Percentiles rank a stretch among this genome's conserved stretches.
Evolutionary conservation across 2,329 filamentous ascomycete genomes (phyloP).

Genomic region (Paecilomyces dactylethromorphus): DNA sequence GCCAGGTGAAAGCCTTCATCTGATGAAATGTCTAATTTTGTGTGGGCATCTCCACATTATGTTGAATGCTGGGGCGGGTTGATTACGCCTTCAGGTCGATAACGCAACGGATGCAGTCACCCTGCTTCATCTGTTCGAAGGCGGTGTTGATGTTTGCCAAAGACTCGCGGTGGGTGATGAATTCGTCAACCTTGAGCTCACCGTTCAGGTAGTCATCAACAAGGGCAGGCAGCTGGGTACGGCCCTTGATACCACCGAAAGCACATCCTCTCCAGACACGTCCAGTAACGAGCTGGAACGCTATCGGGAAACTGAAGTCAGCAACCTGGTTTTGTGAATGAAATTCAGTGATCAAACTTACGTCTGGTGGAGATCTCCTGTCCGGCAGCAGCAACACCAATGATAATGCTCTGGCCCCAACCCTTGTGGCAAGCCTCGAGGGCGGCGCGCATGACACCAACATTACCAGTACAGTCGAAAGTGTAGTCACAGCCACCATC

Average conservation of each 20-base stretch:
- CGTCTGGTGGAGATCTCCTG: constrained; percentile 92
- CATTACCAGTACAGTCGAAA: constrained; percentile 98
- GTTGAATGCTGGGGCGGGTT: not conserved
- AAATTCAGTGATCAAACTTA: constrained; percentile 46
- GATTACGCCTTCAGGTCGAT: constrained; percentile 54
- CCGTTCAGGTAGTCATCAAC: constrained; percentile 86
- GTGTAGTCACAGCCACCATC: constrained; percentile 98
- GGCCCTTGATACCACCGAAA: constrained; percentile 97
- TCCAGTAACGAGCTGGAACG: constrained; percentile 97
- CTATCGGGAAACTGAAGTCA: constrained; percentile 37
- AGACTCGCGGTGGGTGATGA: constrained; percentile 91
- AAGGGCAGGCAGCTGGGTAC: constrained; percentile 79
- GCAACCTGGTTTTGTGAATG: not conserved
- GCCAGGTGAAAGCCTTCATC: not conserved
- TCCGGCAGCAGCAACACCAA: constrained; percentile 91
- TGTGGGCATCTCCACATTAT: not conserved
- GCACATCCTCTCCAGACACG: constrained; percentile 97
- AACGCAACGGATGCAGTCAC: constrained; percentile 94
- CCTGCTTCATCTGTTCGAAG: constrained; percentile 89
- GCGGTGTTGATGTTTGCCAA: constrained; percentile 80
- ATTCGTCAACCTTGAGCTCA: constrained; percentile 95
- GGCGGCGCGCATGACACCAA: constrained; percentile 89
- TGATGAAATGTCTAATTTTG: not conserved
- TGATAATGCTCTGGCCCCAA: constrained; percentile 97
- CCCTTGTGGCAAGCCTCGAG: constrained; percentile 99